A percentile compares a stretch with the other conserved stretches of the same genome.
phyloP scores from a whole-genome alignment of 352 stramenopile species.

The Globisporangium barbulae region DNA sequence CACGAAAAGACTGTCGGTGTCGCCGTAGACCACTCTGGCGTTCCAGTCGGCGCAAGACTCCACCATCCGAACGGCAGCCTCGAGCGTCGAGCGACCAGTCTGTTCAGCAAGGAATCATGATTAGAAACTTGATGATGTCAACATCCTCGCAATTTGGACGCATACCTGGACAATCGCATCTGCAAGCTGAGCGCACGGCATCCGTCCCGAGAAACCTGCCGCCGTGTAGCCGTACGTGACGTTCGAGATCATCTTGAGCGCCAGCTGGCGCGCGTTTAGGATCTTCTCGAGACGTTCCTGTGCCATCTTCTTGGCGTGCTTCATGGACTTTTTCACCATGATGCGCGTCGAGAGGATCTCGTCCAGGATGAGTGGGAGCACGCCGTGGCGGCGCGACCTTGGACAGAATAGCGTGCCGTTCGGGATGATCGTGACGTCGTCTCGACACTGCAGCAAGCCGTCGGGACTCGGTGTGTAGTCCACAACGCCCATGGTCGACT shows the following conservation, averaged over 20 bases:
- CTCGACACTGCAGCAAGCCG: constrained; percentile 41
- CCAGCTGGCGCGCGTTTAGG: constrained; percentile 84
- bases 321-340: constrained; percentile 98
- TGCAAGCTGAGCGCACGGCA: constrained; percentile 94
- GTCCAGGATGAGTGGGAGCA: constrained; percentile 96
- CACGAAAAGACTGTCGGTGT: constrained; percentile 99
- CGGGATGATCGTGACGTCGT: constrained; percentile 73
- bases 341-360: constrained; percentile 96
- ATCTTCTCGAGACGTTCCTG: constrained; percentile 64
- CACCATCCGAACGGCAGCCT: constrained; percentile 92
- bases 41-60: constrained; percentile 82
- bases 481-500: constrained; percentile 61
- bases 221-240: constrained; percentile 99
- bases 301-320: constrained; percentile 77
- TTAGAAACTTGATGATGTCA: background rate
- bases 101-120: constrained; percentile 19
- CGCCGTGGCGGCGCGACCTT: constrained; percentile 90
- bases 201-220: constrained; percentile 97
- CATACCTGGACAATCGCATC: constrained; percentile 97
- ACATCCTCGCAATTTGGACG: background rate
- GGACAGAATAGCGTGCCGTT: constrained; percentile 96
- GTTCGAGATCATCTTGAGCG: constrained; percentile 99
- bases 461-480: constrained; percentile 43
- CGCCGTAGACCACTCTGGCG: constrained; percentile 94
- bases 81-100: constrained; percentile 89